Evolutionary conservation across 2,329 filamentous ascomycete genomes (phyloP).

Genomic region (Claviceps fusiformis): DNA sequence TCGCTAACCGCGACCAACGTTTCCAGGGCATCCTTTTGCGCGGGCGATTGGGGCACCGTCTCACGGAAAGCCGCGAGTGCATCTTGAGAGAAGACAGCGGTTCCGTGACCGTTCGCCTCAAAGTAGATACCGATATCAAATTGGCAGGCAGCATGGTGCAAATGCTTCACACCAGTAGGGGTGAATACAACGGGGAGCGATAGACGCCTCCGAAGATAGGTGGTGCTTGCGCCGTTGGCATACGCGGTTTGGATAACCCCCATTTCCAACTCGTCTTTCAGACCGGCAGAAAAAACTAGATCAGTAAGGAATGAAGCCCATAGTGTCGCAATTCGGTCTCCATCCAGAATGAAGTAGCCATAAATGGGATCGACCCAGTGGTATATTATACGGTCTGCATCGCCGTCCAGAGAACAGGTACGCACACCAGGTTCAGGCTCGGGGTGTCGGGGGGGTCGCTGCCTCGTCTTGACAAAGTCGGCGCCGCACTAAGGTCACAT

Average conservation of each 20-base stretch:
- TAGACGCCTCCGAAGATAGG: conserved; percentile 78
- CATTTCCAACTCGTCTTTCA: conserved; percentile 71
- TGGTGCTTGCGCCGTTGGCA: conserved; percentile 88
- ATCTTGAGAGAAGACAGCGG: conserved; percentile 80
- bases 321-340: conserved; percentile 90
- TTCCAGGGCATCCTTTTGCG: conserved; percentile 79
- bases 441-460: conserved; percentile 73
- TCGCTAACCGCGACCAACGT: conserved; percentile 72
- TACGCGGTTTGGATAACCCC: conserved; percentile 96
- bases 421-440: conserved; percentile 64
- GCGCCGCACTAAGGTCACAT: conserved; percentile 58
- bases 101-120: conserved; percentile 96
- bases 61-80: conserved; percentile 67
- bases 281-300: conserved; percentile 64
- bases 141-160: conserved; percentile 90
- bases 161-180: conserved; percentile 89
- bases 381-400: conserved; percentile 91
- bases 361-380: conserved; percentile 77
- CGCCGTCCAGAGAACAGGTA: conserved; percentile 84
- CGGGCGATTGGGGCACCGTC: conserved; percentile 76
- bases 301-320: conserved; percentile 89
- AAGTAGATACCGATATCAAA: conserved; percentile 98
- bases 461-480: conserved; percentile 94
- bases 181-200: conserved; percentile 87
- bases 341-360: conserved; percentile 84